These are phyloP conservation scores for Beauveria australis DNA, from an alignment of 2,329 filamentous ascomycete species.

Conservation along the genomic window DNA sequence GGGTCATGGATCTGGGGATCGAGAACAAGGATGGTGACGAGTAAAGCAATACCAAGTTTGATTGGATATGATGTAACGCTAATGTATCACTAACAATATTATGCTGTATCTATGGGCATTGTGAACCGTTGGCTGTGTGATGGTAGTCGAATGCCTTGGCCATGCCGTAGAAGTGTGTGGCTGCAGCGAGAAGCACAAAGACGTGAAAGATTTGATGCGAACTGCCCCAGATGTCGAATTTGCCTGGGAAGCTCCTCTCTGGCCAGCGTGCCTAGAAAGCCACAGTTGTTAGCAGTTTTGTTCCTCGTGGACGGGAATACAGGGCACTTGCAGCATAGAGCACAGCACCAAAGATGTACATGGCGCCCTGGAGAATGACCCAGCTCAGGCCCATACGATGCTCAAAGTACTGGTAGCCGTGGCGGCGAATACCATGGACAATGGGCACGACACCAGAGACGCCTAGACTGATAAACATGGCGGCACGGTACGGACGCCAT, in stretches of 20 bases:
- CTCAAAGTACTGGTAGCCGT: slow-evolving; percentile 58
- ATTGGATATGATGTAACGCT: background rate
- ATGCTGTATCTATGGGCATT: slow-evolving; percentile 29
- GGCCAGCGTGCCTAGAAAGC: slow-evolving; percentile 60
- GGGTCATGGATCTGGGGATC: slow-evolving; percentile 57
- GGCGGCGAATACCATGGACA: slow-evolving; percentile 62
- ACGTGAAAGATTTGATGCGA: slow-evolving; percentile 97
- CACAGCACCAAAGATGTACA: slow-evolving; percentile 80
- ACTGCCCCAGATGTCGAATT: slow-evolving; percentile 83
- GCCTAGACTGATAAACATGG: slow-evolving; percentile 85
- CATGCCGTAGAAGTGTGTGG: slow-evolving; percentile 73
- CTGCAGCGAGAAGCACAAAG: slow-evolving; percentile 74
- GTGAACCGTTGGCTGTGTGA: slow-evolving; percentile 52
- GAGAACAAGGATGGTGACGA: slow-evolving; percentile 20
- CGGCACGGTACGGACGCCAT: slow-evolving; percentile 76
- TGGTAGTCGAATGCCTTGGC: slow-evolving; percentile 79
- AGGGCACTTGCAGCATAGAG: slow-evolving; percentile 66
- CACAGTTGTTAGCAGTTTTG: slow-evolving; percentile 13
- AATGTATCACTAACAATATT: background rate
- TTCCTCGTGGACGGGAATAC: background rate
- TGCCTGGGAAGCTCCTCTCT: slow-evolving; percentile 68
- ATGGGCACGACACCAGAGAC: slow-evolving; percentile 77
- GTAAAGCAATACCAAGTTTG: background rate
- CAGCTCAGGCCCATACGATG: slow-evolving; percentile 72
- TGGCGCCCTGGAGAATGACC: slow-evolving; percentile 67